Evolutionary conservation across 1,284 basidiomycete genomes (phyloP).

Genomic region (Termitomyces sp.): DNA sequence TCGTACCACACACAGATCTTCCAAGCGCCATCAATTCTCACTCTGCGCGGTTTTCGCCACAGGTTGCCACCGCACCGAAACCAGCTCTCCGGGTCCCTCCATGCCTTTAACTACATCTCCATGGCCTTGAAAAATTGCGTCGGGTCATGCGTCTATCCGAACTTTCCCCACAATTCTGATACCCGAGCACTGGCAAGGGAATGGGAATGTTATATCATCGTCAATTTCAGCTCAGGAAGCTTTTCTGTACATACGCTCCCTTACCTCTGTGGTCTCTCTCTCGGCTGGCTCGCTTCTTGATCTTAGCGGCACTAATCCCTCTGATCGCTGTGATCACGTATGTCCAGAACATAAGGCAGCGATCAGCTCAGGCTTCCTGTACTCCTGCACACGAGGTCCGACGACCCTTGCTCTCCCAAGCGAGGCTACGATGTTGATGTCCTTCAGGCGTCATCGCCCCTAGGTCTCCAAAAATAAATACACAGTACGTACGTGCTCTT

Average conservation of each 20-base stretch:
- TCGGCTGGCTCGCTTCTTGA: neutral
- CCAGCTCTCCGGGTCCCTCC: too few relatives aligned
- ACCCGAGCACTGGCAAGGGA: neutral
- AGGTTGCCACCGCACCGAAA: constrained; percentile 15
- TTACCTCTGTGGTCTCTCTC: neutral
- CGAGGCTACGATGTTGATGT: too few relatives aligned
- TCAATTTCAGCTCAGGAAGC: neutral
- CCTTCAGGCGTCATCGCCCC: too few relatives aligned
- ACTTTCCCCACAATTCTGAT: neutral
- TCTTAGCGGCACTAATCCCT: neutral
- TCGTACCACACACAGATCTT: neutral
- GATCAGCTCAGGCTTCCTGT: neutral
- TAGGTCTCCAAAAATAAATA: neutral
- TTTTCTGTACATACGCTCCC: neutral
- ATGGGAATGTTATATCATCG: too few relatives aligned
- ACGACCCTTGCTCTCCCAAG: neutral
- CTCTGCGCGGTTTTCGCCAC: constrained; percentile 23
- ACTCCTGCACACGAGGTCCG: neutral
- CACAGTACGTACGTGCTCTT: neutral
- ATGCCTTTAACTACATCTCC: neutral
- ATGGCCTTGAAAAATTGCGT: neutral
- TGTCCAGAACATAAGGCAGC: neutral
- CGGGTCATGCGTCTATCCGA: neutral
- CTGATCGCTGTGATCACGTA: neutral
- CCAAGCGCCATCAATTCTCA: constrained; percentile 7